Percentiles rank a stretch among this genome's conserved stretches.
These are phyloP conservation scores for Kentomonas sorsogonicus DNA, from an alignment of 208 protist genomes.

Conservation along the genomic window DNA sequence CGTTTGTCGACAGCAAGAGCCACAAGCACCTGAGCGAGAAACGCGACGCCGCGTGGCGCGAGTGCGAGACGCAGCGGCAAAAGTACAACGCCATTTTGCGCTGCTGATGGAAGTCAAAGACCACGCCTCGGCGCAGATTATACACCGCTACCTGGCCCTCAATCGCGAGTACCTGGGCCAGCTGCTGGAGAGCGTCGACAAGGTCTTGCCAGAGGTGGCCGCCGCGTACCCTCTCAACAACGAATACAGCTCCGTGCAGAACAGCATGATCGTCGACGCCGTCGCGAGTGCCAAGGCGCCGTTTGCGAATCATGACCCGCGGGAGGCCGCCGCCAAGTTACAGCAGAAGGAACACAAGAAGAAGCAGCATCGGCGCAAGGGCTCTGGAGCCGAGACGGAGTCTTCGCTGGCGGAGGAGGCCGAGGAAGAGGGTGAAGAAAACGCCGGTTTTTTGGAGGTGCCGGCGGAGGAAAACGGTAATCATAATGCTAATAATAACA, in stretches of 20 bases:
- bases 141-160: constrained; percentile 56
- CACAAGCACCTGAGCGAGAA: constrained; percentile 48
- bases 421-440: constrained; percentile 5
- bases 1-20: constrained; percentile 51
- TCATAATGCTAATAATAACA: too few relatives aligned
- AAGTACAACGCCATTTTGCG: constrained; percentile 44
- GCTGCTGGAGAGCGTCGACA: constrained; percentile 31
- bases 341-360: constrained; percentile 18
- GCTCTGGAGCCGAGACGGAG: not conserved
- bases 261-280: constrained; percentile 44
- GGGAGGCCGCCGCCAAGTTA: too few relatives aligned
- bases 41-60: constrained; percentile 37
- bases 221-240: constrained; percentile 52
- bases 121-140: constrained; percentile 51
- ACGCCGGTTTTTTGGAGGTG: constrained; percentile 7
- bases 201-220: constrained; percentile 45
- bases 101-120: constrained; percentile 71
- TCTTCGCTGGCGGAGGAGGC: not conserved
- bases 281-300: constrained; percentile 28
- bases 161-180: constrained; percentile 59
- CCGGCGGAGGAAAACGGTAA: too few relatives aligned
- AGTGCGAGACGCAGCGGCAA: constrained; percentile 25
- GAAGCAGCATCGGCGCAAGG: not conserved
- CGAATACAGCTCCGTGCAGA: constrained; percentile 54
- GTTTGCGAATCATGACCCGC: constrained; percentile 33